Evolutionary conservation across 352 stramenopile genomes (phyloP).

Genomic region (Phytophthora boehmeriae): DNA sequence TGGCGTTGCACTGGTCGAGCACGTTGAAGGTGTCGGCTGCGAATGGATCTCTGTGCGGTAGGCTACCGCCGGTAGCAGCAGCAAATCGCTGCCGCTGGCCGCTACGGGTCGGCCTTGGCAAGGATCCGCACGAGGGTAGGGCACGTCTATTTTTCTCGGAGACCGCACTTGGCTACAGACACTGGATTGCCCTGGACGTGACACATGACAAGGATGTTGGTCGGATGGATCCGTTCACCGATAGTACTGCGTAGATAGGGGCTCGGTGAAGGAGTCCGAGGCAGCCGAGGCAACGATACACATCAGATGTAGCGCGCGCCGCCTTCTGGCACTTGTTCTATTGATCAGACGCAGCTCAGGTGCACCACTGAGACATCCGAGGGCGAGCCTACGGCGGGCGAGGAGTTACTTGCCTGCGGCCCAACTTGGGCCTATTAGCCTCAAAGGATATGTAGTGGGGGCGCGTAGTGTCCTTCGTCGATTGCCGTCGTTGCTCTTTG

Average conservation of each 20-base stretch:
- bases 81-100: background rate
- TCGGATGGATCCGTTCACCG: background rate
- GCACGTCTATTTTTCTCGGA: background rate
- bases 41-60: no score
- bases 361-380: constrained; percentile 27
- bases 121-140: background rate
- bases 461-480: no score
- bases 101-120: no score
- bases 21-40: background rate
- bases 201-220: constrained; percentile 18
- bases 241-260: no score
- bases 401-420: no score
- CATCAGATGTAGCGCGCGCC: background rate
- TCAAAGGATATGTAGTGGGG: no score
- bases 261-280: no score
- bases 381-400: background rate
- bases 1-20: background rate
- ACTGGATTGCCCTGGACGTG: background rate
- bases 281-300: no score
- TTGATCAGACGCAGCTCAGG: constrained; percentile 14
- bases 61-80: background rate
- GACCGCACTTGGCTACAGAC: background rate
- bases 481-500: background rate
- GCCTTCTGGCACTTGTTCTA: no score
- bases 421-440: no score